Base-by-base conservation (phyloP, 805 yeast genomes). In the Candida gorgasii region DNA sequence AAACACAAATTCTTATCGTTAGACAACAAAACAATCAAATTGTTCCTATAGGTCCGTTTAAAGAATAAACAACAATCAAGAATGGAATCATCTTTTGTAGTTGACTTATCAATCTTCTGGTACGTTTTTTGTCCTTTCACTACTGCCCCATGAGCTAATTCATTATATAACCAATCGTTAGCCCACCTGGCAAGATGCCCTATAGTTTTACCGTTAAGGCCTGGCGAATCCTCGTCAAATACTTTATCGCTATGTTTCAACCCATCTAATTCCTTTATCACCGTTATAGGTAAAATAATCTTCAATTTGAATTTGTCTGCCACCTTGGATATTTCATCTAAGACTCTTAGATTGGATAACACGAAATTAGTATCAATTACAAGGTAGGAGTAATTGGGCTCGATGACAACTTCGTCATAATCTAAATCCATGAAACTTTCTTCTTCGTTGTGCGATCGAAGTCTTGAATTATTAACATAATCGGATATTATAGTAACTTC, bases 321-420 rank as follows among this genome's bases (percentile, higher is more conserved):
- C 6, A 76, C 42, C 1, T 52, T 53, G 3, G 73, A 59, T 18
- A 90, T 55, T 0, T 72, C 73, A 36, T 84, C 80, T 7, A 89
- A 49, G 1, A 86, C 61, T 14, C 67, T 59, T 33, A 88, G 60
- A 56, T 89, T 89, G 1, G 89, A 78, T 3, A 90, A 62, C 11
- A 87, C 68, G 56, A 90, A 87, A 56, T 90, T 90, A 2, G 97
- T 90, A 57, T 90, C 97, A 0, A 88, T 67, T 0, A 89, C 82
- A 46, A 89, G 64, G 15, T 68, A 64, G 9, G 80, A 61, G 6
- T 49, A 32, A 40, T 58, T 57, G 2, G 59, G 62, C 24, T 49
- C 54, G 2, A 42, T 33, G 4, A 55, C 40, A 15, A 39, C 38
- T 17, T 53, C 45, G 20, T 54, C 54, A 3, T 47, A 53, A 49